Percentiles rank a stretch among this genome's conserved stretches.
phyloP scores from a whole-genome alignment of 495 filamentous ascomycete species.

The Bryoglossum gracile region DNA sequence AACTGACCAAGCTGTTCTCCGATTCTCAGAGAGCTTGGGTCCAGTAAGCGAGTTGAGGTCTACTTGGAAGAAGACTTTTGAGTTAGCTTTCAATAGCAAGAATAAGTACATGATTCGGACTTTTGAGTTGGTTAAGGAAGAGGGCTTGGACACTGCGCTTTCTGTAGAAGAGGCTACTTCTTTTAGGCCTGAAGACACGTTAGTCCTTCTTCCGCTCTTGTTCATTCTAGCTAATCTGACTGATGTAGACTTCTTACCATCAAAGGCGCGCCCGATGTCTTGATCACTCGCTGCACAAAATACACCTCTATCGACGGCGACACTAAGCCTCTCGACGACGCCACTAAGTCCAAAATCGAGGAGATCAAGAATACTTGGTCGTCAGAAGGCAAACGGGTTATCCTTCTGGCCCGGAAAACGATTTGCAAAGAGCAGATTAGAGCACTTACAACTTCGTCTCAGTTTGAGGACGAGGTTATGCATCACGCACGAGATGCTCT shows the following conservation, averaged over 20 bases:
- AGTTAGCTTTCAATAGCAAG: constrained; percentile 70
- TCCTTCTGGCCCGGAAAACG: constrained; percentile 55
- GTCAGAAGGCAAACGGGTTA: constrained; percentile 53
- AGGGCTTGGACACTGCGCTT: constrained; percentile 32
- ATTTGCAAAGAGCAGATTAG: constrained; percentile 32
- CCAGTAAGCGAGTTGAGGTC: constrained; percentile 41
- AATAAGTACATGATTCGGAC: constrained; percentile 66
- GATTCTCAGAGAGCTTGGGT: constrained; percentile 54
- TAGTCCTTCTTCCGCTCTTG: constrained; percentile 15
- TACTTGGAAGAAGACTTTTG: constrained; percentile 50
- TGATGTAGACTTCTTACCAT: constrained; percentile 42
- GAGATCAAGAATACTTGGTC: constrained; percentile 54
- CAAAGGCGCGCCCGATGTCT: constrained; percentile 58
- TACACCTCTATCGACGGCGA: constrained; percentile 42
- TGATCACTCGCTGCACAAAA: constrained; percentile 47
- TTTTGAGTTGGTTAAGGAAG: constrained; percentile 30
- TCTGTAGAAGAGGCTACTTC: constrained; percentile 29
- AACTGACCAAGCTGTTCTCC: constrained; percentile 63
- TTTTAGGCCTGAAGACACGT: constrained; percentile 37
- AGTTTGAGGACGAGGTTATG: constrained; percentile 47
- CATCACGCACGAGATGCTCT: constrained; percentile 42
- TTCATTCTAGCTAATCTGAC: neutral
- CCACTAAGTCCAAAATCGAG: constrained; percentile 36
- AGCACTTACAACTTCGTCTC: constrained; percentile 30
- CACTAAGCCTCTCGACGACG: constrained; percentile 33